A percentile compares a stretch with the other conserved stretches of the same genome.
phyloP scores from a whole-genome alignment of 148 eudicot genomes.

The Euryodendron excelsum region DNA sequence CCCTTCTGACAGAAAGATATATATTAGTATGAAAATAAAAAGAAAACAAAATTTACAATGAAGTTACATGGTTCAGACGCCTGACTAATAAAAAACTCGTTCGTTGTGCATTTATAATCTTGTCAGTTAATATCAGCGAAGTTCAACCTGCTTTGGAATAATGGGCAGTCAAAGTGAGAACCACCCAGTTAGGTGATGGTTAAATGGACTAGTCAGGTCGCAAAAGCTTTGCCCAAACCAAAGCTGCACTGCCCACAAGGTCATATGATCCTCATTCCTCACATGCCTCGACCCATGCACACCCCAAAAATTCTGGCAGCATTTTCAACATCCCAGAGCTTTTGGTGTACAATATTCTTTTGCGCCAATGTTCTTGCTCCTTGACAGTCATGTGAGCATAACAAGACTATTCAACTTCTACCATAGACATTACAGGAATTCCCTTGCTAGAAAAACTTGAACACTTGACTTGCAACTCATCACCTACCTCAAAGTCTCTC shows the following conservation, averaged over 20 bases:
- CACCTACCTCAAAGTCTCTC: constrained; percentile 56
- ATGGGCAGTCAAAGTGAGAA: neutral
- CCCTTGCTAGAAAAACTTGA: constrained; percentile 77
- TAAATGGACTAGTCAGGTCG: neutral
- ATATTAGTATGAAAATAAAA: neutral
- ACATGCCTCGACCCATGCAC: constrained; percentile 7
- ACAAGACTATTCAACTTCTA: constrained; percentile 33
- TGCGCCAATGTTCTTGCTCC: neutral
- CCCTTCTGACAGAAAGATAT: neutral
- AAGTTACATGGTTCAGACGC: neutral
- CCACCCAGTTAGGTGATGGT: neutral
- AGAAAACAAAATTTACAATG: neutral
- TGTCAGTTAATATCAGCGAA: neutral
- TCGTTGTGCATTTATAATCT: neutral
- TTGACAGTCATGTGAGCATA: neutral
- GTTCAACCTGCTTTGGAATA: neutral
- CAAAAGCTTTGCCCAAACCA: neutral
- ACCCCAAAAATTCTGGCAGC: neutral
- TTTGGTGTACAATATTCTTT: neutral
- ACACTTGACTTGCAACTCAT: constrained; percentile 61
- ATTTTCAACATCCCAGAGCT: neutral
- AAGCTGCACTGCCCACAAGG: neutral
- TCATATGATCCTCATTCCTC: neutral
- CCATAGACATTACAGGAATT: constrained; percentile 63
- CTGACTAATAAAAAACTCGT: neutral